Conservation (phyloP, 176 grass and related monocot species). For the Saccharum officinarum region DNA sequence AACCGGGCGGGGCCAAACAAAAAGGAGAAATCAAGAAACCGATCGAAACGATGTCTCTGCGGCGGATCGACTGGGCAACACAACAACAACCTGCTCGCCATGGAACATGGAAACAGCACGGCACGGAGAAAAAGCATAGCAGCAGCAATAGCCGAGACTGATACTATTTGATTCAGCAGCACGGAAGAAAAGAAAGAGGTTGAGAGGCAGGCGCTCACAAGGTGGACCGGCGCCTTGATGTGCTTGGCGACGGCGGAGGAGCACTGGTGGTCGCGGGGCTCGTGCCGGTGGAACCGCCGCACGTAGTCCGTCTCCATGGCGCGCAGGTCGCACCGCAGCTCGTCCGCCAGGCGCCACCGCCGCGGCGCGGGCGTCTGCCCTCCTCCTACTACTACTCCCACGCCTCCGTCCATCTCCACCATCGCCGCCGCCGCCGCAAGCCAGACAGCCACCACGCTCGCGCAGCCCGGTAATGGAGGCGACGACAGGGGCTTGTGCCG, state of each 20-base stretch:
- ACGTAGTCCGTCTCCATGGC: conserved; percentile 74
- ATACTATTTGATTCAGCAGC: neutral
- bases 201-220: conserved; percentile 42
- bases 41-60: neutral
- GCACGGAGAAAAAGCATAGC: neutral
- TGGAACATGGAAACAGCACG: neutral
- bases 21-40: conserved; percentile 11
- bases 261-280: conserved; percentile 76
- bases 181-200: neutral
- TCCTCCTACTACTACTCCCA: conserved; percentile 2
- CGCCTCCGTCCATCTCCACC: conserved; percentile 49
- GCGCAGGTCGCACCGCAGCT: conserved; percentile 43
- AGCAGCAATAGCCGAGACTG: neutral
- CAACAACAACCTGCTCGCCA: neutral
- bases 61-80: neutral
- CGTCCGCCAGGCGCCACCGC: conserved; percentile 71
- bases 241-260: conserved; percentile 80
- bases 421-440: conserved; percentile 12
- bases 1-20: neutral
- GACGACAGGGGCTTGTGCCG: neutral
- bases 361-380: neutral
- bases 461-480: neutral
- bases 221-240: conserved; percentile 86
- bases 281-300: conserved; percentile 64
- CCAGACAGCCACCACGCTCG: neutral